A percentile compares a stretch with the other conserved stretches of the same genome.
Conservation (phyloP, 2,329 filamentous ascomycete species). For the Ophiocordyceps unilateralis region DNA sequence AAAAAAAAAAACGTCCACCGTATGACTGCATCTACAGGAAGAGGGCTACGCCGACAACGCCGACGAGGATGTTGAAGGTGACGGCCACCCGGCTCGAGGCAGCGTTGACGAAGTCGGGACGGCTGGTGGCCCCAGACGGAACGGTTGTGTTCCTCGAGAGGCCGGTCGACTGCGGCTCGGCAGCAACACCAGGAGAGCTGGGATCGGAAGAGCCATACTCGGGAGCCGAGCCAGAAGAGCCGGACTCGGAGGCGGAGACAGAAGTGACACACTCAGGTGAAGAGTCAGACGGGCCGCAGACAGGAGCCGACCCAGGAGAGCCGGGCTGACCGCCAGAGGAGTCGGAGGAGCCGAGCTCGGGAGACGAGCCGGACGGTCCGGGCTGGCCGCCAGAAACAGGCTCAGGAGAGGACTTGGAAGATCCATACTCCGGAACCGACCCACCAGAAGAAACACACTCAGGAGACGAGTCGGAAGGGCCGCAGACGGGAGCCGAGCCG, state of each 20-base stretch:
- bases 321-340: not conserved
- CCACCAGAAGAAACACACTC: not conserved
- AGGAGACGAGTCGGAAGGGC: not conserved
- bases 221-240: not conserved
- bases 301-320: not conserved
- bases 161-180: not conserved
- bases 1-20: no score
- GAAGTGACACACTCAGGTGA: not conserved
- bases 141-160: not conserved
- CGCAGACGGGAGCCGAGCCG: no score
- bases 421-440: not conserved
- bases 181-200: not conserved
- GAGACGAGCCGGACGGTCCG: not conserved
- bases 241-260: not conserved
- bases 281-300: not conserved
- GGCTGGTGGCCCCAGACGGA: not conserved
- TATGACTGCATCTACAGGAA: not conserved
- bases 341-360: not conserved
- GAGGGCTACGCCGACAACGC: not conserved
- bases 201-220: not conserved
- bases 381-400: not conserved
- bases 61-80: not conserved
- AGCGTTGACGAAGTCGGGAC: not conserved
- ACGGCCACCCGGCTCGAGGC: not conserved
- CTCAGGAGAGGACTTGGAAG: not conserved